These are phyloP conservation scores for Platanthera zijinensis DNA, from an alignment of 106 monocot genomes.

Conservation along the genomic window DNA sequence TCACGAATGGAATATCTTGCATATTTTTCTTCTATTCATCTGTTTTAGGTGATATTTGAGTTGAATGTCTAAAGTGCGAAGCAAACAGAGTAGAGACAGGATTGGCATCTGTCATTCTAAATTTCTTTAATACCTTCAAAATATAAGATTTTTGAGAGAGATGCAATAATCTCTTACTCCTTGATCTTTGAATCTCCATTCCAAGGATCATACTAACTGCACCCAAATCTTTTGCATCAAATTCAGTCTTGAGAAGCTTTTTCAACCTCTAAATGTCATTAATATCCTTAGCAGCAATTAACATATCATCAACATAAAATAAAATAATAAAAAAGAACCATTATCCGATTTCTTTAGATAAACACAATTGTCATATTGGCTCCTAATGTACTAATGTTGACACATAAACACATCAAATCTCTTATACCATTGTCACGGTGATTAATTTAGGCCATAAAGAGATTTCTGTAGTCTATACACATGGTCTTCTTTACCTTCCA, in stretches of 20 bases:
- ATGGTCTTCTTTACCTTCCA: background rate
- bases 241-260: background rate
- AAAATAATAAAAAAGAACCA: background rate
- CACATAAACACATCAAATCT: background rate
- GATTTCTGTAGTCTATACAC: background rate
- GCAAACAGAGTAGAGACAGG: background rate
- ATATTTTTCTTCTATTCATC: too few relatives aligned
- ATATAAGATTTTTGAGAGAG: background rate
- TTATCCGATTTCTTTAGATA: background rate
- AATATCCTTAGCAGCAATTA: background rate
- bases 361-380: background rate
- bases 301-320: background rate
- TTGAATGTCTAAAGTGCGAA: background rate
- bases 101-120: background rate
- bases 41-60: background rate
- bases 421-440: background rate
- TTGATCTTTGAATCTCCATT: background rate
- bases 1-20: too few relatives aligned
- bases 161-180: background rate
- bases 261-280: background rate
- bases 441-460: background rate
- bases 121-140: background rate
- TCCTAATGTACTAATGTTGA: background rate
- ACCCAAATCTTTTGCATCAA: background rate
- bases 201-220: background rate